phyloP scores from a whole-genome alignment of 345 rosid genomes.

The Euphorbia tirucalli region DNA sequence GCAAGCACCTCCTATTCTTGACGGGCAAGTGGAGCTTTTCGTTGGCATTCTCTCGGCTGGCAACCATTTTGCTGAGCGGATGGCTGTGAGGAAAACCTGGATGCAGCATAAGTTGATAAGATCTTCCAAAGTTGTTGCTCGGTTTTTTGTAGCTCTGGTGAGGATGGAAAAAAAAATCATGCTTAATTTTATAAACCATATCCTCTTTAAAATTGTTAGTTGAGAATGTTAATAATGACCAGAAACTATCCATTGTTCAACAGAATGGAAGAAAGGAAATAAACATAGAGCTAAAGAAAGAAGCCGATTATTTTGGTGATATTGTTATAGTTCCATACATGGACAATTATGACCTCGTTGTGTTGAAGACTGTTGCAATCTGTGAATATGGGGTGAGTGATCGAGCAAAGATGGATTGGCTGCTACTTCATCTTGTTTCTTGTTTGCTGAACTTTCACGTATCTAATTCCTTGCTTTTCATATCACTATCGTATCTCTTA shows the following conservation, averaged over 20 bases:
- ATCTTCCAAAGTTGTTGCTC: constrained; percentile 77
- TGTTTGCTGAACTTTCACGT: neutral
- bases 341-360: constrained; percentile 94
- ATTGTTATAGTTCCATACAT: constrained; percentile 84
- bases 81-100: constrained; percentile 96
- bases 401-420: neutral
- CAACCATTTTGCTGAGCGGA: constrained; percentile 87
- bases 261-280: constrained; percentile 44
- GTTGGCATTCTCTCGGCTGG: constrained; percentile 92
- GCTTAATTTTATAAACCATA: neutral
- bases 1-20: constrained; percentile 69
- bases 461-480: neutral
- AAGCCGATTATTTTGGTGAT: constrained; percentile 88
- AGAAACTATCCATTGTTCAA: neutral
- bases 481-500: neutral
- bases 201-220: neutral
- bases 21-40: constrained; percentile 62
- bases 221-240: neutral
- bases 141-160: constrained; percentile 94
- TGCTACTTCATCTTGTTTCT: neutral
- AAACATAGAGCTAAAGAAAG: constrained; percentile 78
- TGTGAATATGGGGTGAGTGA: constrained; percentile 91
- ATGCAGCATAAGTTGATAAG: constrained; percentile 78
- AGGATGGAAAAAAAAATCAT: constrained; percentile 6
- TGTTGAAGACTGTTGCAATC: constrained; percentile 88